Conservation (phyloP, 116 monocot species). For the Posidonia oceanica region DNA sequence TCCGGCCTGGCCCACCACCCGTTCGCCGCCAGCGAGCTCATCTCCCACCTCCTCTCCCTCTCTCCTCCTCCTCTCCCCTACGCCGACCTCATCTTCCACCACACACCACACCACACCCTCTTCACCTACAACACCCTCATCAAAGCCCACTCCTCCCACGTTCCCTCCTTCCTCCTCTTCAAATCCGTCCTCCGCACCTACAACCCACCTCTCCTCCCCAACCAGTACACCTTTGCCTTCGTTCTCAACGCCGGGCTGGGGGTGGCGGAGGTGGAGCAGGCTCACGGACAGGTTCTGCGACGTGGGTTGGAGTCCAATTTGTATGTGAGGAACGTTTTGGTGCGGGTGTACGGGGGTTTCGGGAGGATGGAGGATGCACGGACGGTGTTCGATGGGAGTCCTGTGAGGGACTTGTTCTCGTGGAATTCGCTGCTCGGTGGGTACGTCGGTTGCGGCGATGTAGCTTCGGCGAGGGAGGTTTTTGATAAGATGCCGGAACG, state of each 20-base stretch:
- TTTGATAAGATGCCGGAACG: conserved; percentile 38
- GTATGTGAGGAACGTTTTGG: conserved; percentile 27
- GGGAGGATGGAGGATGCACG: conserved; percentile 10
- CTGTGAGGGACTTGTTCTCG: conserved; percentile 20
- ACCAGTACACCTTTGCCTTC: conserved; percentile 38
- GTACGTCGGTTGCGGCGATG: conserved; percentile 25
- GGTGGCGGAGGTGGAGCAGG: conserved; percentile 19
- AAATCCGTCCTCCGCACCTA: conserved; percentile 5
- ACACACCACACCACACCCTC: conserved; percentile 19
- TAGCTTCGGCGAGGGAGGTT: conserved; percentile 25
- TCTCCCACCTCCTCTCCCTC: conserved; percentile 16
- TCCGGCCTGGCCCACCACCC: conserved; percentile 28
- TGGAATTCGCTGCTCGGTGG: conserved; percentile 37
- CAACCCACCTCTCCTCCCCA: conserved; percentile 12
- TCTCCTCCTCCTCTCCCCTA: conserved; percentile 7
- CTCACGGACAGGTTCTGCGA: conserved; percentile 13
- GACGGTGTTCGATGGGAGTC: conserved; percentile 23
- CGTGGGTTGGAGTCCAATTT: conserved; percentile 21
- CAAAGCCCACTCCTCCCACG: conserved; percentile 12
- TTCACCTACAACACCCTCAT: conserved; percentile 41
- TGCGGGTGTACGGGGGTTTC: conserved; percentile 21
- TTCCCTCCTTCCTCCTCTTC: conserved; percentile 11
- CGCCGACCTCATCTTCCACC: conserved; percentile 17
- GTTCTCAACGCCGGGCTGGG: conserved; percentile 13
- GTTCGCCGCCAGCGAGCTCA: conserved; percentile 34